Percentiles rank a stretch among this genome's conserved stretches.
Conservation (phyloP, 192 early-diverging fungal genomes). For the Mortierella hygrophila region DNA sequence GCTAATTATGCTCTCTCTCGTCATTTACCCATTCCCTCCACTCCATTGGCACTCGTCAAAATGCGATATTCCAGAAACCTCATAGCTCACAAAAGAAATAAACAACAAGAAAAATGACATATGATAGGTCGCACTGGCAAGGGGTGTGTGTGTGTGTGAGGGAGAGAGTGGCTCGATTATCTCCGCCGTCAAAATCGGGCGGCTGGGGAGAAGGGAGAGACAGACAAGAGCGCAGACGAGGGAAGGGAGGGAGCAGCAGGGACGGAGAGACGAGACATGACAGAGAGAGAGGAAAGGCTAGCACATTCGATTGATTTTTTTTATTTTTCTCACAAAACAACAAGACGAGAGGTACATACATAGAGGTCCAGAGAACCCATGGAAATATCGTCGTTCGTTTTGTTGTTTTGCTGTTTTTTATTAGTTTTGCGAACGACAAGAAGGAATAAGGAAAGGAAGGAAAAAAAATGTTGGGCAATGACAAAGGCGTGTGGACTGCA, state of each 20-base stretch:
- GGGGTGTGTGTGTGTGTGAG: too few relatives aligned
- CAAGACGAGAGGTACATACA: too few relatives aligned
- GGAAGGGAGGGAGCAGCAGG: too few relatives aligned
- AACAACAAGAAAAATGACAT: neutral
- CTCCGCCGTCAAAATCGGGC: conserved; percentile 1
- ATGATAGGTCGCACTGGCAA: neutral
- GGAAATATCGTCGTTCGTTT: too few relatives aligned
- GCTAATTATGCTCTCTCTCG: too few relatives aligned
- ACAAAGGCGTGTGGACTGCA: neutral
- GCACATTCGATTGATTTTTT: too few relatives aligned
- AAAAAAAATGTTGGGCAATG: conserved; percentile 7
- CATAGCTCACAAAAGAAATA: neutral
- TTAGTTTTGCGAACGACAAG: neutral
- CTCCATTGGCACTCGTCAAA: too few relatives aligned
- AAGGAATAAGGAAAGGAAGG: neutral
- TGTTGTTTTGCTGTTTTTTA: too few relatives aligned
- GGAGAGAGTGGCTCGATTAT: neutral
- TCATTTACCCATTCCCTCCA: too few relatives aligned
- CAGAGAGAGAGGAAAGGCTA: neutral
- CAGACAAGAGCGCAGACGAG: neutral
- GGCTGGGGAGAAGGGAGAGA: neutral
- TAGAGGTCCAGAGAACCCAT: neutral
- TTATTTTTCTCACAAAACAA: too few relatives aligned
- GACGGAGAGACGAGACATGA: neutral
- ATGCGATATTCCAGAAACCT: too few relatives aligned